Base-by-base conservation (phyloP, 1,284 basidiomycete species). In the Retiboletus flavoniger region DNA sequence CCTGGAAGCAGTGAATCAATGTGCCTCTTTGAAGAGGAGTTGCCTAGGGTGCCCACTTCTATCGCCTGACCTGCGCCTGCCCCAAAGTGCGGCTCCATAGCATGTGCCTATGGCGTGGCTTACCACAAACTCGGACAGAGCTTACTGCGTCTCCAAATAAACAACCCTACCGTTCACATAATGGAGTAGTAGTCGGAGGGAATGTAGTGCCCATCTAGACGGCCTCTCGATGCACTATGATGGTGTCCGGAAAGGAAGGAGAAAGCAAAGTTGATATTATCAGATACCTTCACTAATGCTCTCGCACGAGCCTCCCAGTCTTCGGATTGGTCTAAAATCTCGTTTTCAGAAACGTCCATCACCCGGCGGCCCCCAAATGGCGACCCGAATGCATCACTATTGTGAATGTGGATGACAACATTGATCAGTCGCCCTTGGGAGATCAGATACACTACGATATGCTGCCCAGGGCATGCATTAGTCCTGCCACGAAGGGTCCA, bases 391-490 rank as follows among this genome's bases (percentile, higher is more conserved):
- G 66, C 63, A 7, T 66, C 65, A 19, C 61, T 64, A 10, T 72
- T 62, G 19, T 71, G 68, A 28, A 56, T 45, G 34, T 75, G 72
- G 3, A 73, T 71, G 10, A 74, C 78, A 32, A 80, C 63, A 50
- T 80, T 82, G 54, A 81, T 63, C 11, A 73, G 54, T 10, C 56
- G 63, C 0, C 76, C 76, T 34, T 72, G 68, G 16, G 75, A 71
- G 42, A 81, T 70, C 0, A 77, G 75, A 62, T 76, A 80, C 3
- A 71, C 62, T 0, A 78, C 73, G 6, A 79, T 53, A 61, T 80
- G 73, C 79, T 80, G 51, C 7, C 34, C 8, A 16, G 4, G 4
- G 10, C 4, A 19, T 10, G 2, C 4, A 21, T 32, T 24, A 4
- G 16, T 62, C 17, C 29, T 52, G 45, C 41, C 14, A 11, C 7